A percentile compares a stretch with the other conserved stretches of the same genome.
phyloP scores from a whole-genome alignment of 768 basidiomycete species.

The Fomitopsis pulvina region DNA sequence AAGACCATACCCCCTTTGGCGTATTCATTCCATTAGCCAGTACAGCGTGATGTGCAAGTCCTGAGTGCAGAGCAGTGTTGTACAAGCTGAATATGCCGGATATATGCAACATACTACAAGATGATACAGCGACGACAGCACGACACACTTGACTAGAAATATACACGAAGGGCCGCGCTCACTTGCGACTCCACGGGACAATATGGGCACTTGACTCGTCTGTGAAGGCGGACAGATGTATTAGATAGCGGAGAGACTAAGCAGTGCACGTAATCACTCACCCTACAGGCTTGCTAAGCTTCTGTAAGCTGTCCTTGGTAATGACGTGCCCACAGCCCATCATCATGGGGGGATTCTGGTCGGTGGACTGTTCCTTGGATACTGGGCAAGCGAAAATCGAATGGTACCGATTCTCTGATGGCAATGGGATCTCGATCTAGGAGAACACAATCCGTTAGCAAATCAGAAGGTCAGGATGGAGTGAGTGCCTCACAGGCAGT shows the following conservation, averaged over 20 bases:
- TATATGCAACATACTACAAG: background rate
- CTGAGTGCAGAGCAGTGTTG: no score
- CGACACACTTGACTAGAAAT: conserved; percentile 40
- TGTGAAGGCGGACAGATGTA: conserved; percentile 22
- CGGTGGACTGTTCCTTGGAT: conserved; percentile 93
- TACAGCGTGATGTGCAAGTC: no score
- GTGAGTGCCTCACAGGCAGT: conserved; percentile 49
- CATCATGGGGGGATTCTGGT: conserved; percentile 96
- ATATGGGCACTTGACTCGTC: conserved; percentile 94
- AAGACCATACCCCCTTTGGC: no score
- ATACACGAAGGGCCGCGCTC: conserved; percentile 50
- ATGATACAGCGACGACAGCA: conserved; percentile 7
- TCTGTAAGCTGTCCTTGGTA: conserved; percentile 83
- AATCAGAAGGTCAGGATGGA: background rate
- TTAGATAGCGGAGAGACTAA: conserved; percentile 1
- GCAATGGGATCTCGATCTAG: conserved; percentile 91
- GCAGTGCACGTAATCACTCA: conserved; percentile 46
- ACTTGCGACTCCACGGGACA: conserved; percentile 78
- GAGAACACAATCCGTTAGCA: conserved; percentile 1
- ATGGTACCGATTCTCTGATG: conserved; percentile 86
- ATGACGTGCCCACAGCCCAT: conserved; percentile 95
- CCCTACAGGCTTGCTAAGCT: conserved; percentile 81
- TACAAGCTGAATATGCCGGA: no score
- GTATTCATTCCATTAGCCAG: no score
- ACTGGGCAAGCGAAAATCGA: conserved; percentile 98